Evolutionary conservation across 2,329 filamentous ascomycete species (phyloP), one percentile per base, ranked within the genome.

Genomic region (Colletotrichum tofieldiae): DNA sequence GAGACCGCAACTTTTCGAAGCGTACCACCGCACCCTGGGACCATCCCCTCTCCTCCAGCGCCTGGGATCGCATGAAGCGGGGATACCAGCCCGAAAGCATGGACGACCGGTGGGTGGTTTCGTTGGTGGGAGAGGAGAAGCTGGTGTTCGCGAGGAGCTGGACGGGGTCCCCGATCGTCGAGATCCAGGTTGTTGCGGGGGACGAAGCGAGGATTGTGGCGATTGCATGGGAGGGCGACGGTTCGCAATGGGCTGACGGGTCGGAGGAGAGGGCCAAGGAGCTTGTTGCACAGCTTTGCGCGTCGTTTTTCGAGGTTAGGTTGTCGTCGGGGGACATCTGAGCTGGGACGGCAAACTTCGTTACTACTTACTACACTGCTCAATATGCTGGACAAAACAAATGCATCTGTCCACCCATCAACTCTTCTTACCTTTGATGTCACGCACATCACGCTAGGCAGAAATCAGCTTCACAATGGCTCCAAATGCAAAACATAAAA

Each of bases 41-140:
- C 39, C 20, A 23, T 4, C 32, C 67, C 37, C 65, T 71, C 32
- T 11, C 49, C 20, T 14, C 39, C 6, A 55, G 32, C 49, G 49
- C 43, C 20, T 71, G 49, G 68, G 64, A 67, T 23, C 55, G 58
- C 47, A 67, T 67, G 64, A 55, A 51, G 64, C 35, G 32, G 49
- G 68, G 68, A 5, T 35, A 61, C 29, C 49, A 47, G n/a, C 63
- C 49, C 41, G 54, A 55, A 58, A 32, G 65, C 16, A 67, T 67
- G 68, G 49, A 67, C 7, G 64, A 67, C 47, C 47, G 64, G 9
- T 71, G 64, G 49, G 41, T 35, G 35, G 16, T 58, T 23, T 58
- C 29, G 45, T 32, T 18, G 12, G 20, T 14, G 65, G 51, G 37
- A 35, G 32, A 32, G 35, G 35, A 47, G 41, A 64, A 20, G 55